Evolutionary conservation across 345 rosid genomes (phyloP).

Genomic region (Psidium guajava): DNA sequence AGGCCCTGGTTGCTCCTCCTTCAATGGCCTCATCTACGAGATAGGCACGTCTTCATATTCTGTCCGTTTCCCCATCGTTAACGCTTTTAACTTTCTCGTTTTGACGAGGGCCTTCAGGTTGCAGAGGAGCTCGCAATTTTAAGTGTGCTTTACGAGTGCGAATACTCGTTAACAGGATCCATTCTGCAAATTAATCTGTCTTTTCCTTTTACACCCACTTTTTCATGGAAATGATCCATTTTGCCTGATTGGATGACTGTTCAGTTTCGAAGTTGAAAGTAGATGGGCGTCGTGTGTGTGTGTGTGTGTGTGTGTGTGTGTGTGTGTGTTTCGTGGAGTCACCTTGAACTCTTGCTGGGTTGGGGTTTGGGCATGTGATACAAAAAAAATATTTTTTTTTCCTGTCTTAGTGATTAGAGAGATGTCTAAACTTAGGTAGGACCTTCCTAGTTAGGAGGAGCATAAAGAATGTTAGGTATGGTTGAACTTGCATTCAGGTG

Average conservation of each 20-base stretch:
- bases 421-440: background rate
- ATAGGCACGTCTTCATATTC: slow-evolving; percentile 7
- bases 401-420: background rate
- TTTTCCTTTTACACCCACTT: background rate
- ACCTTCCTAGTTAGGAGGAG: background rate
- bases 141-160: background rate
- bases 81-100: background rate
- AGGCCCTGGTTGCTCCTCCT: slow-evolving; percentile 29
- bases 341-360: background rate
- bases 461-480: background rate
- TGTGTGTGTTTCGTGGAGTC: no score
- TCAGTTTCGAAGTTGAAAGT: background rate
- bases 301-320: no score
- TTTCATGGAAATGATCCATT: background rate
- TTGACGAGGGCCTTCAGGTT: background rate
- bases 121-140: background rate
- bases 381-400: background rate
- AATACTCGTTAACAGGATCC: background rate
- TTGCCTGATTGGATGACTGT: background rate
- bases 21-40: slow-evolving; percentile 19
- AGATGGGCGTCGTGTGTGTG: background rate
- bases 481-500: background rate
- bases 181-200: background rate
- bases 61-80: background rate
- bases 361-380: background rate